A percentile compares a stretch with the other conserved stretches of the same genome.
phyloP scores from a whole-genome alignment of 169 alveolate genomes.

The Eimeria praecox region DNA sequence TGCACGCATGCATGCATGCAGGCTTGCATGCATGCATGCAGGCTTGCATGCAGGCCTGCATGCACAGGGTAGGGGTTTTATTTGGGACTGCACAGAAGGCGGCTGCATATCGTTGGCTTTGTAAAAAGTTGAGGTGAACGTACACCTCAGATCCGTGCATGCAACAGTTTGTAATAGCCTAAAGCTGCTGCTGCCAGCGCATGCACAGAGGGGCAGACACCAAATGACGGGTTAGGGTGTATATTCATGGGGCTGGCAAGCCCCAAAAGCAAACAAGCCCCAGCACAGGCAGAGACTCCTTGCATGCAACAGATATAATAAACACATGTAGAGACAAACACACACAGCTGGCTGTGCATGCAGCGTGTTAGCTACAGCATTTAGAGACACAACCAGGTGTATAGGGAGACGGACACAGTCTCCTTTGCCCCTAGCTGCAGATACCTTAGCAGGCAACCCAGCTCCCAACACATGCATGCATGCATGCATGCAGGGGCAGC shows the following conservation, averaged over 20 bases:
- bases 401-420: neutral
- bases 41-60: neutral
- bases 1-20: neutral
- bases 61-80: neutral
- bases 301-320: neutral
- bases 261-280: neutral
- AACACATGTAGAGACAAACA: neutral
- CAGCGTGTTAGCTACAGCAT: neutral
- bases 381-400: neutral
- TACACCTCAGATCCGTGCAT: neutral
- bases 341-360: neutral
- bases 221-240: neutral
- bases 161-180: neutral
- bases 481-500: neutral
- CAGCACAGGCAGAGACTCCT: neutral
- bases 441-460: neutral
- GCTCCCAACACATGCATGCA: neutral
- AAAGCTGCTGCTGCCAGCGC: neutral
- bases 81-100: neutral
- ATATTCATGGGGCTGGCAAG: neutral
- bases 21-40: conserved; percentile 1
- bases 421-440: neutral
- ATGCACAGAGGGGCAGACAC: neutral
- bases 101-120: neutral
- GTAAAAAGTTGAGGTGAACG: neutral